Conservation (phyloP, 495 filamentous ascomycete species). For the Bathelium albidoporum region DNA sequence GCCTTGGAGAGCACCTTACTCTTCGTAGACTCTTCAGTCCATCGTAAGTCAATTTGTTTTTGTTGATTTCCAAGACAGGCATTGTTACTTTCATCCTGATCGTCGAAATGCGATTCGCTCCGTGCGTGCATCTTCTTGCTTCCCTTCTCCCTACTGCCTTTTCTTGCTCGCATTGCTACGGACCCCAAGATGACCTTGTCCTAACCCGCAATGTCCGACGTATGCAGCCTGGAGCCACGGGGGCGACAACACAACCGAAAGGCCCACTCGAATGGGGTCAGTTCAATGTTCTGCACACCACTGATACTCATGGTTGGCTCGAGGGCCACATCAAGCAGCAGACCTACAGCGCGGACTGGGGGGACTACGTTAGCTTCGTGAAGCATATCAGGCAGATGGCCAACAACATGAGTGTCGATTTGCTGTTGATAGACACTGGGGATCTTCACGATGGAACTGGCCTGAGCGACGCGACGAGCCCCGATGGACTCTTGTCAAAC, state of each 20-base stretch:
- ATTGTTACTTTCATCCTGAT: background rate
- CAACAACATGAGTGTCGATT: conserved; percentile 26
- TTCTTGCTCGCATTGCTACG: conserved; percentile 26
- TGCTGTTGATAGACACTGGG: conserved; percentile 34
- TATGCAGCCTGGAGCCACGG: conserved; percentile 40
- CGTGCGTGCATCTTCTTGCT: conserved; percentile 7
- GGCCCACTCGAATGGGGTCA: conserved; percentile 37
- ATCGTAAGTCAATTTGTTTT: background rate
- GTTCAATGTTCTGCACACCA: conserved; percentile 39
- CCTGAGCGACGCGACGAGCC: conserved; percentile 31
- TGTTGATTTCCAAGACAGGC: background rate
- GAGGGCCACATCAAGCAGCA: conserved; percentile 38
- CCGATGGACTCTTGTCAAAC: conserved; percentile 32
- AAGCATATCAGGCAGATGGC: conserved; percentile 33
- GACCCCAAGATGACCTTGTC: conserved; percentile 25
- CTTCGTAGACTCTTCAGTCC: background rate
- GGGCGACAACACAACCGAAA: conserved; percentile 28
- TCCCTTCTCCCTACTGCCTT: conserved; percentile 8
- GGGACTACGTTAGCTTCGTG: conserved; percentile 32
- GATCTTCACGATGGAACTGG: conserved; percentile 38
- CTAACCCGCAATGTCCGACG: conserved; percentile 26
- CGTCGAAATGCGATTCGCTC: conserved; percentile 16
- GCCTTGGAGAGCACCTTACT: too few relatives aligned
- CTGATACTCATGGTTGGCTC: conserved; percentile 39
- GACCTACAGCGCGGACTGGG: conserved; percentile 38